A percentile compares a stretch with the other conserved stretches of the same genome.
Conservation (phyloP, 352 stramenopile genomes). For the Phytophthora podocarpi region DNA sequence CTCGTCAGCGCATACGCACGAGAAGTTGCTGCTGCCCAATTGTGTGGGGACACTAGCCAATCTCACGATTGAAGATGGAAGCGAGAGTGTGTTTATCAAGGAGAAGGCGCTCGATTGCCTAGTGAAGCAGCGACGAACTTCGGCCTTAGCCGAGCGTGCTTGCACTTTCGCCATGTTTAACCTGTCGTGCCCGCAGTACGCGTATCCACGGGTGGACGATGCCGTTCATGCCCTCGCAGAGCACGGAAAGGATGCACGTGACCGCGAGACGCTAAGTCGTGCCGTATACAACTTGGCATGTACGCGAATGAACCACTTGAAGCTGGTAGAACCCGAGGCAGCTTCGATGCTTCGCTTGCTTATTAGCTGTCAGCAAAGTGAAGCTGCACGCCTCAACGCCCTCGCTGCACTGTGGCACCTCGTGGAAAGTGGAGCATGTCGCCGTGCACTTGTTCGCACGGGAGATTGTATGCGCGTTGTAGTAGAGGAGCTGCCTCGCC, state of each 20-base stretch:
- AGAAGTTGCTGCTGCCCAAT: conserved; percentile 44
- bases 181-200: conserved; percentile 65
- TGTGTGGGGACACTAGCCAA: conserved; percentile 67
- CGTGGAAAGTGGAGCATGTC: conserved; percentile 54
- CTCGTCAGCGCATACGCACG: conserved; percentile 30
- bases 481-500: conserved; percentile 48
- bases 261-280: conserved; percentile 54
- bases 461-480: conserved; percentile 51
- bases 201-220: conserved; percentile 71
- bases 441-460: conserved; percentile 46
- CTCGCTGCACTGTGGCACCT: conserved; percentile 60
- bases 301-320: conserved; percentile 65
- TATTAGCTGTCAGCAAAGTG: conserved; percentile 24
- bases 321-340: conserved; percentile 64
- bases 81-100: conserved; percentile 69
- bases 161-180: conserved; percentile 70
- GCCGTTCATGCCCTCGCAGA: conserved; percentile 67
- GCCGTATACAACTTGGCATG: conserved; percentile 74
- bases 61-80: conserved; percentile 74
- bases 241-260: conserved; percentile 41
- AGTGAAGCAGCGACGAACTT: conserved; percentile 53
- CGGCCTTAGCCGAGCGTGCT: conserved; percentile 39
- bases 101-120: conserved; percentile 75
- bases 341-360: conserved; percentile 44
- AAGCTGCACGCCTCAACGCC: conserved; percentile 48